A percentile compares a stretch with the other conserved stretches of the same genome.
phyloP scores from a whole-genome alignment of 495 filamentous ascomycete genomes.

The Alectoria sarmentosa region DNA sequence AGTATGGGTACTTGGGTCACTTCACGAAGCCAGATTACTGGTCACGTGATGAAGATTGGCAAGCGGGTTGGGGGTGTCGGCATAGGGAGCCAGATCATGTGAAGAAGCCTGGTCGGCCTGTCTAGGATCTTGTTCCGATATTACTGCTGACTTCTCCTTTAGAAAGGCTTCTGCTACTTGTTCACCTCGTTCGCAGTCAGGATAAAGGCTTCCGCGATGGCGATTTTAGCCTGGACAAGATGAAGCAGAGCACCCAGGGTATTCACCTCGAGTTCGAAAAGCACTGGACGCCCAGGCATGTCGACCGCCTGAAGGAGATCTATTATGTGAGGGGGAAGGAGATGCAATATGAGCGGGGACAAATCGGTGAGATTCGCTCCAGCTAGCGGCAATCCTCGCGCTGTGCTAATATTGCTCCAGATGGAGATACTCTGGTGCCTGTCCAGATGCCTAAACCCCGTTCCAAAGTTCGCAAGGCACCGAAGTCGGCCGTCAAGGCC shows the following conservation, averaged over 20 bases:
- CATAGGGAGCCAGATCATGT: slow-evolving; percentile 87
- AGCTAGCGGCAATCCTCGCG: background rate
- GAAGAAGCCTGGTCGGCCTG: slow-evolving; percentile 58
- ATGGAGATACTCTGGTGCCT: background rate
- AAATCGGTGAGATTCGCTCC: slow-evolving; percentile 1
- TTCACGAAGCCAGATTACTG: slow-evolving; percentile 72
- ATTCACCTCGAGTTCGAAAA: background rate
- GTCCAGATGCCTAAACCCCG: background rate
- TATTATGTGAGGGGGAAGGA: slow-evolving; percentile 18
- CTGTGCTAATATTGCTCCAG: background rate
- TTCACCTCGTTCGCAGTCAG: slow-evolving; percentile 10
- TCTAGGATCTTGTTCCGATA: background rate
- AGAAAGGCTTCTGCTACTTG: slow-evolving; percentile 19
- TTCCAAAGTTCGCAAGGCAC: background rate
- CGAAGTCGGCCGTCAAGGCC: background rate
- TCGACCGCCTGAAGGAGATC: slow-evolving; percentile 14
- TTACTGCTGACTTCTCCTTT: slow-evolving; percentile 1
- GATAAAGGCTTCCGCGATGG: background rate
- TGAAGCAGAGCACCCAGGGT: slow-evolving; percentile 13
- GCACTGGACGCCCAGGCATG: background rate
- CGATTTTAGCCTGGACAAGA: slow-evolving; percentile 13
- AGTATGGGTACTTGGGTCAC: slow-evolving; percentile 32
- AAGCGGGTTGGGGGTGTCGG: slow-evolving; percentile 31
- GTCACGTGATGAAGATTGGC: slow-evolving; percentile 45
- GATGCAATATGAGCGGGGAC: slow-evolving; percentile 14